Evolutionary conservation across 2,329 filamentous ascomycete species (phyloP).

Genomic region (Chaetoscypha palmicola): DNA sequence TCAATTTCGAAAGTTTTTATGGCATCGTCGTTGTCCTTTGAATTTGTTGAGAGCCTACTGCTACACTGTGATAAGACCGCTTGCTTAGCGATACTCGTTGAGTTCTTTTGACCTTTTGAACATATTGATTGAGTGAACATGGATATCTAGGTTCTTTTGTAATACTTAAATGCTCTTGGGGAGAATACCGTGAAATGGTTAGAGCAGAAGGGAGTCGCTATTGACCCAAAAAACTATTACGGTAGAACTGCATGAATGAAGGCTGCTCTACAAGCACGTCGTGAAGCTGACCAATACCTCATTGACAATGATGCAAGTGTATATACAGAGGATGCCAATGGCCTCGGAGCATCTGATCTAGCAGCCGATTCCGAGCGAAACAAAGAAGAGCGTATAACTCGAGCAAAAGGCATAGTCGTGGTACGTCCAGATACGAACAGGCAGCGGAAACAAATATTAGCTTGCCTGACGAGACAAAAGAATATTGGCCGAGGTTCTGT

Average conservation of each 20-base stretch:
- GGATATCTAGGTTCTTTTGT: no score
- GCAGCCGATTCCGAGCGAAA: slow-evolving; percentile 5
- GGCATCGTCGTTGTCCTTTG: no score
- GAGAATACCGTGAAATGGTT: no score
- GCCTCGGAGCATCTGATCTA: slow-evolving; percentile 2
- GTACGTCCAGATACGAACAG: slow-evolving; percentile 6
- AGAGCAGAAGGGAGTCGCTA: slow-evolving; percentile 3
- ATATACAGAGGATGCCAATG: slow-evolving; percentile 7
- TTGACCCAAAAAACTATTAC: slow-evolving; percentile 6
- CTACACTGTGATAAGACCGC: no score
- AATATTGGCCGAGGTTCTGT: slow-evolving; percentile 3
- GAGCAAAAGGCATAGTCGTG: slow-evolving; percentile 8
- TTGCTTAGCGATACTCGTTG: no score
- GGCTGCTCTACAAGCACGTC: slow-evolving; percentile 3
- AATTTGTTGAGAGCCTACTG: no score
- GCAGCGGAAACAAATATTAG: slow-evolving; percentile 6
- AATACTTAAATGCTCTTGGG: no score
- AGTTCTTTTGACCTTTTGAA: no score
- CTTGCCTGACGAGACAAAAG: slow-evolving; percentile 8
- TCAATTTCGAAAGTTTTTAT: no score
- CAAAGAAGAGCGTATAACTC: slow-evolving; percentile 8
- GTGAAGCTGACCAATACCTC: slow-evolving; percentile 4
- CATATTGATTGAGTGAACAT: no score
- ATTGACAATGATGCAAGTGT: slow-evolving; percentile 5
- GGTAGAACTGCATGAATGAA: slow-evolving; percentile 6